phyloP scores from a whole-genome alignment of 2,329 filamentous ascomycete genomes.

The Fusarium papillatum region DNA sequence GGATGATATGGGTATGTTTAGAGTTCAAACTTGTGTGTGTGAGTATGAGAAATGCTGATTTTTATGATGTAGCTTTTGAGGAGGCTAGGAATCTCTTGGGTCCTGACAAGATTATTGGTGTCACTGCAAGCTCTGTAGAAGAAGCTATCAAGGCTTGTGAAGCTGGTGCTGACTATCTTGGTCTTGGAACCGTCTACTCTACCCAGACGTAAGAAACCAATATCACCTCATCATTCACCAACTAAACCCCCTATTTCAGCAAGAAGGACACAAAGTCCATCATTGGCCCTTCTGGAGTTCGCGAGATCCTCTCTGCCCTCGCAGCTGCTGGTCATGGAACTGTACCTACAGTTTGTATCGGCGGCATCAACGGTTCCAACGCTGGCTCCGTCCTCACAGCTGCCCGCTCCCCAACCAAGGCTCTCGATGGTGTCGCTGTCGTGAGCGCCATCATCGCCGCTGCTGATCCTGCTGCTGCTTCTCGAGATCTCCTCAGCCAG shows the following conservation, averaged over 20 bases:
- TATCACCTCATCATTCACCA: neutral
- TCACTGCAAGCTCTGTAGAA: constrained; percentile 81
- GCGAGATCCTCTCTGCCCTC: constrained; percentile 69
- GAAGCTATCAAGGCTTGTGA: constrained; percentile 81
- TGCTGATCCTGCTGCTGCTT: constrained; percentile 73
- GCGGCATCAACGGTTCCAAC: constrained; percentile 86
- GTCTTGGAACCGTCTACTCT: constrained; percentile 90
- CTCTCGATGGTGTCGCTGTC: constrained; percentile 85
- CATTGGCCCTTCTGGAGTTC: constrained; percentile 68
- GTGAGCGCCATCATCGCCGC: constrained; percentile 91
- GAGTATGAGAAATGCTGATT: constrained; percentile 7
- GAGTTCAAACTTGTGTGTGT: neutral
- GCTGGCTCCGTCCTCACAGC: constrained; percentile 81
- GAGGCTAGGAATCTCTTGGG: constrained; percentile 81
- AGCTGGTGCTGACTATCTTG: constrained; percentile 90
- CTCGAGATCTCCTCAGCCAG: constrained; percentile 65
- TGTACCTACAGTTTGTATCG: constrained; percentile 84
- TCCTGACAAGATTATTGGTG: constrained; percentile 84
- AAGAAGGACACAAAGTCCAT: constrained; percentile 87
- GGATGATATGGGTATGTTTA: constrained; percentile 83
- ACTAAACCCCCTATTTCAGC: constrained; percentile 53
- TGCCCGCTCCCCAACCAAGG: constrained; percentile 66
- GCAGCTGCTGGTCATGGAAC: constrained; percentile 57
- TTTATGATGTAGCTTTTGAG: constrained; percentile 36
- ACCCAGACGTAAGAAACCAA: constrained; percentile 76